Evolutionary conservation across 2,329 filamentous ascomycete species (phyloP), one percentile per base, ranked within the genome.

Genomic region (Aspergillus sp.): DNA sequence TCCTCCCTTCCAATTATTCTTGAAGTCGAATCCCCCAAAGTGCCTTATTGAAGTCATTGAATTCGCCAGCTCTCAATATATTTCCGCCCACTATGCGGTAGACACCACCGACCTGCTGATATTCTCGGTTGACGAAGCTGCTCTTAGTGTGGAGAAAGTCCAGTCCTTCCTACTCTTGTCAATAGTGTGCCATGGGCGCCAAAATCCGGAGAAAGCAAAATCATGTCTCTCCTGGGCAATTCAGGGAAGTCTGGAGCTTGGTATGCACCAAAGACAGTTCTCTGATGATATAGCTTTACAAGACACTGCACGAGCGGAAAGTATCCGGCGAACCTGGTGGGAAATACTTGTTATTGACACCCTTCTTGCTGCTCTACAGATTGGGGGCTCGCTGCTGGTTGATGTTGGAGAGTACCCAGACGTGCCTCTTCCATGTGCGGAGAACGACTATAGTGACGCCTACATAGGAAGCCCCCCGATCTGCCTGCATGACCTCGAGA

Each of bases 281-380:
- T 58, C 56, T 3, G 48, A 51, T 3, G 32, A 17, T 4, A 11
- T 55, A 11, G 18, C 43, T 3, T 18, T 44, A 6, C 41, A 52
- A 8, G 42, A 41, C 36, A 41, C 56, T 12, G 7, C 55, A 3
- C 12, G 41, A 11, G 53, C 52, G 3, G 48, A 58, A 34, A 56
- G 52, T 26, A 22, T 50, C 5, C 56, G 56, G 6, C 56, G 56
- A 3, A 58, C 56, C 5, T 58, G 56, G 56, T 58, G 56, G 56
- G 56, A 58, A 24, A 55, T 58, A 5, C 41, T 58, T 8, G 43
- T 58, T 17, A n/a, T 56, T 3, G 56, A 58, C 17, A 38, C 47
- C 11, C 32, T 55, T 3, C 53, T 58, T n/a, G 56, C 56, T 7
- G 56, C 56, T 3, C 34, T 55, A 9, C 56, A 58, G 45, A 53